These are phyloP conservation scores for Trichoderma breve DNA, from an alignment of 2,329 filamentous ascomycete genomes.

Conservation along the genomic window DNA sequence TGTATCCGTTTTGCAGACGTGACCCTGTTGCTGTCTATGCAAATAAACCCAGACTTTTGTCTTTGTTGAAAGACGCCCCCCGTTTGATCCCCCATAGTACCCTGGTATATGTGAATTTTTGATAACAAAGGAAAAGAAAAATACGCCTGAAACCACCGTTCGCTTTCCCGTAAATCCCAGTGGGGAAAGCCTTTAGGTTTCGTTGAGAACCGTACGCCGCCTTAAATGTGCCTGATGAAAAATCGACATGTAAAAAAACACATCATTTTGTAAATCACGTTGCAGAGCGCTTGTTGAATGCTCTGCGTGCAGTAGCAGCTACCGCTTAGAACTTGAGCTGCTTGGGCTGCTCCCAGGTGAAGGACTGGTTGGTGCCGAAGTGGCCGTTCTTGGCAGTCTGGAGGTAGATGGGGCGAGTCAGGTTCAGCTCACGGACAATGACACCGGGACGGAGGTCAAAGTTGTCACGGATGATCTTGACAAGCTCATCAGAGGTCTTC, in stretches of 20 bases:
- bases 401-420: conserved; percentile 95
- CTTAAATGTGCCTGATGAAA: conserved; percentile 36
- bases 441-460: conserved; percentile 98
- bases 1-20: conserved; percentile 33
- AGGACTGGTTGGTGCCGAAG: conserved; percentile 94
- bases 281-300: conserved; percentile 43
- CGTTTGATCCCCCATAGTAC: conserved; percentile 24
- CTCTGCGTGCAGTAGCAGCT: conserved; percentile 29
- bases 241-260: conserved; percentile 37
- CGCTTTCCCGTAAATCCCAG: conserved; percentile 33
- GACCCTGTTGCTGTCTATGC: conserved; percentile 39
- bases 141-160: conserved; percentile 38
- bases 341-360: conserved; percentile 99
- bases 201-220: conserved; percentile 49
- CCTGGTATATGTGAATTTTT: conserved; percentile 34
- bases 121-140: conserved; percentile 24
- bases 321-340: conserved; percentile 75
- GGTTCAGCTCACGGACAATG: conserved; percentile 95
- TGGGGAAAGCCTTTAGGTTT: conserved; percentile 39
- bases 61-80: conserved; percentile 50
- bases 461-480: conserved; percentile 91
- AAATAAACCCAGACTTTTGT: conserved; percentile 36
- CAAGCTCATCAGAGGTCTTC: conserved; percentile 87
- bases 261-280: conserved; percentile 34
- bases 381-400: conserved; percentile 99